A percentile compares a stretch with the other conserved stretches of the same genome.
Evolutionary conservation across 2,329 filamentous ascomycete genomes (phyloP).

Genomic region (Penicillium sp.): DNA sequence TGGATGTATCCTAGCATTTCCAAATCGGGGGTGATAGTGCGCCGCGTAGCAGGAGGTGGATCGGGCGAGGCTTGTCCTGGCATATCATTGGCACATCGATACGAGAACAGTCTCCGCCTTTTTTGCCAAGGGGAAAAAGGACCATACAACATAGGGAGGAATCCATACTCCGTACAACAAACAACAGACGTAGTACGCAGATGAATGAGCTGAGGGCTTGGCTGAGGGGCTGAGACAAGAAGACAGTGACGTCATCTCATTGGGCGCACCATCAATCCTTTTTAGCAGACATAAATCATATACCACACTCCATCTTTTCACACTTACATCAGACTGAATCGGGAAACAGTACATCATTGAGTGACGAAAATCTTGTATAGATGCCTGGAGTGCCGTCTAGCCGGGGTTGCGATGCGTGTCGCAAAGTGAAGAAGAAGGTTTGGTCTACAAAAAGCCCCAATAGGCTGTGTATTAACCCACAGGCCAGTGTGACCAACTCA

Average conservation of each 20-base stretch:
- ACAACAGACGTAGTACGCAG: no score
- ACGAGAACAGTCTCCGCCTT: no score
- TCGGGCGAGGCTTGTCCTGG: not conserved
- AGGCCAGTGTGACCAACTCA: constrained; percentile 27
- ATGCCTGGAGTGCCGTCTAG: constrained; percentile 29
- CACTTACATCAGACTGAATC: not conserved
- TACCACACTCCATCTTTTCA: not conserved
- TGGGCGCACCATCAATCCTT: not conserved
- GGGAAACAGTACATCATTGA: not conserved
- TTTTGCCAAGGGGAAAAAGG: not conserved
- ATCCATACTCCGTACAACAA: no score
- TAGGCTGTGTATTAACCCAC: not conserved
- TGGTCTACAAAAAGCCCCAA: not conserved
- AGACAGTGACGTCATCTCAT: not conserved
- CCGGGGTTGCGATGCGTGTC: constrained; percentile 26
- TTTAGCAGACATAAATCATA: not conserved
- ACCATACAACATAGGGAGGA: no score
- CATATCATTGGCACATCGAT: not conserved
- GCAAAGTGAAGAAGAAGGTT: constrained; percentile 27
- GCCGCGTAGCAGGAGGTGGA: not conserved
- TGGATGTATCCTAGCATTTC: not conserved
- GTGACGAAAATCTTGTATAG: not conserved
- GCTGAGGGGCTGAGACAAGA: not conserved
- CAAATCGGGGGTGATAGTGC: constrained; percentile 5
- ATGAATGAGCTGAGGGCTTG: not conserved